Base-by-base conservation (phyloP, 768 basidiomycete genomes). In the Suillus occidentalis region DNA sequence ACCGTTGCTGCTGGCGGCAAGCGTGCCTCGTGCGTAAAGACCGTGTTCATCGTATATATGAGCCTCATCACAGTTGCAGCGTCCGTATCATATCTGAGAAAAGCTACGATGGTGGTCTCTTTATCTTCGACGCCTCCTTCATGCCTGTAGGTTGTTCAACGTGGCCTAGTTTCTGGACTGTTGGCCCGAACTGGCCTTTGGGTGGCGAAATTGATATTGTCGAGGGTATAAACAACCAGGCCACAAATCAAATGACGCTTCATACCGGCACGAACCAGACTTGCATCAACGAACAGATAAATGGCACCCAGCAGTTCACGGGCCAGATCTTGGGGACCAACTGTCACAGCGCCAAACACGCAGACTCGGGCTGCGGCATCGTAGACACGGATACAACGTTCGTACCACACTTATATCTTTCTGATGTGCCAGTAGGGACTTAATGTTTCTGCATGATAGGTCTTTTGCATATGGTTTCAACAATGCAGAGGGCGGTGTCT, bases 131-230 rank as follows among this genome's bases (percentile, higher is more conserved):
- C 70, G 84, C 91, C 63, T 82, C 72, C 61, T 77, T 83, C 3
- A 89, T 91, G 88, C 91, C 91, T 13, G 81, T 85, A 60, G 91
- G 91, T 0, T 91, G 89, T 71, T 81, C 84, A 59, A 77, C 80
- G 45, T 85, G 85, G 83, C 88, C 76, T 78, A 90, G 89, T 75
- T 89, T 78, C 62, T 84, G 83, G 84, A 77, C 81, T 3, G 77
- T 80, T 47, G 85, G 86, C 9, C 78, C 82, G 3, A 70, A 81
- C 52, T 88, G 86, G 87, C 85, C 86, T 6, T 14, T 45, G 25
- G 75, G 64, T 25, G 87, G 86, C 65, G 89, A 92, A 73, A 88
- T 91, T 56, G 92, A 93, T 70, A 83, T 91, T 59, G 73, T 92
- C 10, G 92, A 94, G 71, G 89, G 89, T 22, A 89, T 92, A 61